A percentile compares a stretch with the other conserved stretches of the same genome.
phyloP scores from a whole-genome alignment of 2,329 filamentous ascomycete species.

The Aspergillus fumigatiaffinis region DNA sequence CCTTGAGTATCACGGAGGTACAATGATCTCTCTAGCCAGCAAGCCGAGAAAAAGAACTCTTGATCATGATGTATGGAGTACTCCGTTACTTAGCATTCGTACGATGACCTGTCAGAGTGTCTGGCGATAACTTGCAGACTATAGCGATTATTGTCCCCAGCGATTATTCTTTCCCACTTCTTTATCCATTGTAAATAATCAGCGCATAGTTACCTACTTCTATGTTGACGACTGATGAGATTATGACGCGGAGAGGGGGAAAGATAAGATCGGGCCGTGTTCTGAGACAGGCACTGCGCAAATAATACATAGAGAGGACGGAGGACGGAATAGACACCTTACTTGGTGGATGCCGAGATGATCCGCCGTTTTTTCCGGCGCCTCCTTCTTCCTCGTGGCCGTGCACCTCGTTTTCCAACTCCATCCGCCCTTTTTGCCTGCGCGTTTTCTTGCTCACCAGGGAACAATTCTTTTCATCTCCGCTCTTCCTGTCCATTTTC shows the following conservation, averaged over 20 bases:
- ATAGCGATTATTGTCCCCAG: background rate
- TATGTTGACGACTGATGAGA: background rate
- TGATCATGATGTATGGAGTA: too few relatives aligned
- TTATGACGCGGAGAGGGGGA: background rate
- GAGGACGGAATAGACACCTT: background rate
- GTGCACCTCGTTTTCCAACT: background rate
- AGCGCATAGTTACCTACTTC: background rate
- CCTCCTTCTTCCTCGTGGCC: slow-evolving; percentile 8
- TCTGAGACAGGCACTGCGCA: background rate
- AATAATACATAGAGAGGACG: background rate
- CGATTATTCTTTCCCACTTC: too few relatives aligned
- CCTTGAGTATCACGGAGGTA: background rate
- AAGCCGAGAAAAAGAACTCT: background rate
- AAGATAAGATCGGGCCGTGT: slow-evolving; percentile 23
- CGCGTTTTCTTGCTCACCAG: background rate
- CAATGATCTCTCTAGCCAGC: background rate
- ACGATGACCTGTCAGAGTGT: background rate
- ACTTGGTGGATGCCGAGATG: slow-evolving; percentile 27
- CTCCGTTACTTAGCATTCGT: background rate
- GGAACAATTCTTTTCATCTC: background rate
- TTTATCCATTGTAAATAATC: background rate
- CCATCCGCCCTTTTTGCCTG: background rate
- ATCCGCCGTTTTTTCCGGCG: slow-evolving; percentile 34
- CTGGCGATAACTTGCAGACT: background rate
- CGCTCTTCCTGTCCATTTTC: slow-evolving; percentile 1